These are phyloP conservation scores for Suillus spraguei DNA, from an alignment of 768 basidiomycete genomes.

Conservation along the genomic window DNA sequence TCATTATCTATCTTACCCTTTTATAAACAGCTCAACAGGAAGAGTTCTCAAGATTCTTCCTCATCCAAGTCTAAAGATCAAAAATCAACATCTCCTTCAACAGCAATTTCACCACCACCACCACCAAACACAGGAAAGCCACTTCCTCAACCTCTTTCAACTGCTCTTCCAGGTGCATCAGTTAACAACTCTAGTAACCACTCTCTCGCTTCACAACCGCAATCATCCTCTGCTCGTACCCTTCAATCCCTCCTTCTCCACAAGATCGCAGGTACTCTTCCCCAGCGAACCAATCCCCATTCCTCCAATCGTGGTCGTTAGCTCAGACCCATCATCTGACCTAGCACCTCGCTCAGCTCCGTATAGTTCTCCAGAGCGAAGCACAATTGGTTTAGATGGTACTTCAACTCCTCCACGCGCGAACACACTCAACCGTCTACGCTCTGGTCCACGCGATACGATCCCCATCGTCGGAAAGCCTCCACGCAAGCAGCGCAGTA, in stretches of 20 bases:
- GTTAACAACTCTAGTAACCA: slow-evolving; percentile 41
- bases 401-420: slow-evolving; percentile 65
- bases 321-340: slow-evolving; percentile 64
- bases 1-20: slow-evolving; percentile 20
- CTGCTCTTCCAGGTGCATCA: slow-evolving; percentile 37
- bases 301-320: slow-evolving; percentile 88
- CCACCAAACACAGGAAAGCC: slow-evolving; percentile 69
- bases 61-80: slow-evolving; percentile 71
- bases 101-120: slow-evolving; percentile 54
- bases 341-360: slow-evolving; percentile 42
- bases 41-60: slow-evolving; percentile 64
- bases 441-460: slow-evolving; percentile 89
- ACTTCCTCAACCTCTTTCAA: slow-evolving; percentile 52
- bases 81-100: slow-evolving; percentile 45
- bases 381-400: slow-evolving; percentile 47
- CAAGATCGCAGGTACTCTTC: slow-evolving; percentile 62
- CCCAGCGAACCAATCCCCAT: slow-evolving; percentile 48
- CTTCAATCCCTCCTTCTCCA: slow-evolving; percentile 39
- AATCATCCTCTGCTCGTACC: slow-evolving; percentile 44
- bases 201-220: slow-evolving; percentile 42
- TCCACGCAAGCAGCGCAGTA: slow-evolving; percentile 96
- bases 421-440: slow-evolving; percentile 71
- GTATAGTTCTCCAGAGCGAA: slow-evolving; percentile 49
- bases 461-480: slow-evolving; percentile 97
- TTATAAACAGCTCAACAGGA: slow-evolving; percentile 58